Conservation (phyloP, 768 basidiomycete genomes). For the Lactarius evosmus region DNA sequence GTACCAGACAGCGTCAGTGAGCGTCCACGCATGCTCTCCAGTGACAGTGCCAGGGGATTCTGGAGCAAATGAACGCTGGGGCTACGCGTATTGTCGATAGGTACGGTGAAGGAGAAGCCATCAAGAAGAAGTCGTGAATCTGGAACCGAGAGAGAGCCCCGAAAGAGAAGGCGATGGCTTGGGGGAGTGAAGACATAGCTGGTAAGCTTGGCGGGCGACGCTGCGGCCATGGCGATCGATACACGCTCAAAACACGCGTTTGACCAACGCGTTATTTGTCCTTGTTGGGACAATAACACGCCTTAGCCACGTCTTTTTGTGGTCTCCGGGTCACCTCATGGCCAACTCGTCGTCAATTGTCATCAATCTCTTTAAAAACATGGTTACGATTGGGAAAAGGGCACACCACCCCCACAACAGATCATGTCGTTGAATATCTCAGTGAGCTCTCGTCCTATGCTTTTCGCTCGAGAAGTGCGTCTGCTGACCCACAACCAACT, state of each 20-base stretch:
- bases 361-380: slow-evolving; percentile 16
- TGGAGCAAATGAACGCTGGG: slow-evolving; percentile 44
- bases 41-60: slow-evolving; percentile 64
- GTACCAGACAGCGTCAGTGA: slow-evolving; percentile 57
- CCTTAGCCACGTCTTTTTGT: slow-evolving; percentile 6
- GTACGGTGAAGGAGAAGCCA: slow-evolving; percentile 65
- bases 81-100: slow-evolving; percentile 36
- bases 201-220: slow-evolving; percentile 14
- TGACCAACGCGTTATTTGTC: slow-evolving; percentile 17
- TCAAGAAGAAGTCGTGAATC: slow-evolving; percentile 72
- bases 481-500: neutral
- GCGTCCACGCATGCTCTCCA: slow-evolving; percentile 79
- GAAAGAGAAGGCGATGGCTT: slow-evolving; percentile 62
- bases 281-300: slow-evolving; percentile 3
- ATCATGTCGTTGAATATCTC: neutral
- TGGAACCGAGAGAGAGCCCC: slow-evolving; percentile 68
- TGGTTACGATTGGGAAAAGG: neutral
- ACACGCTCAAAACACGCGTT: slow-evolving; percentile 20
- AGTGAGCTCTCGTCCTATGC: neutral
- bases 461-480: too few species aligned
- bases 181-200: slow-evolving; percentile 34
- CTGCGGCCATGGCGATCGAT: slow-evolving; percentile 4
- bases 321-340: neutral
- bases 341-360: neutral
- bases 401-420: neutral